Evolutionary conservation across 495 filamentous ascomycete species (phyloP).

Genomic region (Penicillium salamii): DNA sequence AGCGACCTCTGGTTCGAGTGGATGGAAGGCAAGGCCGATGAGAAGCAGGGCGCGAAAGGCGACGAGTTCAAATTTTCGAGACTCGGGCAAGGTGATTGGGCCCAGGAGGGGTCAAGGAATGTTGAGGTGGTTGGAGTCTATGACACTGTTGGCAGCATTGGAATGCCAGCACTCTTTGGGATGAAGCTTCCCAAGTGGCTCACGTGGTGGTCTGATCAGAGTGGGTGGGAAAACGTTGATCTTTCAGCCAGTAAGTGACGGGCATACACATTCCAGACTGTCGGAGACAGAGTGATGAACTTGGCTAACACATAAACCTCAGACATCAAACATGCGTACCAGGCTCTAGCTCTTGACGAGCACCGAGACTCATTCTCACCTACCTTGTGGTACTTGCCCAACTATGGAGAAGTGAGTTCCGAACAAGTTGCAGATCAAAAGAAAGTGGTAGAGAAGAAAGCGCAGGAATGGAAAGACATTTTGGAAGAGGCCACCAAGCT

Average conservation of each 20-base stretch:
- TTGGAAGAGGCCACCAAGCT: conserved; percentile 6
- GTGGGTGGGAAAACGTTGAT: not conserved
- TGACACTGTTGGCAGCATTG: conserved; percentile 54
- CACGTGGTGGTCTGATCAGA: not conserved
- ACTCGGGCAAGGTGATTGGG: conserved; percentile 12
- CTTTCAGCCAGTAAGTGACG: conserved; percentile 14
- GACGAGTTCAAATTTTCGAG: conserved; percentile 9
- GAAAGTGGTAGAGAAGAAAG: not conserved
- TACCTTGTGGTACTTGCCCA: conserved; percentile 51
- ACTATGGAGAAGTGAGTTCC: not conserved
- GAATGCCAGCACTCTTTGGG: conserved; percentile 22
- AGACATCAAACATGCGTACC: conserved; percentile 56
- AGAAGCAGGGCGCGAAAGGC: conserved; percentile 17
- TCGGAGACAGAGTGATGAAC: too few relatives aligned
- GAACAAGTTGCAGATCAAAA: conserved; percentile 13
- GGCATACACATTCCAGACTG: too few relatives aligned
- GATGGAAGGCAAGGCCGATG: conserved; percentile 20
- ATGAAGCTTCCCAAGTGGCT: conserved; percentile 12
- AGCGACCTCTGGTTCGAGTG: conserved; percentile 9
- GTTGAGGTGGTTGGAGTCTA: conserved; percentile 57
- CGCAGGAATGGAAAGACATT: conserved; percentile 1
- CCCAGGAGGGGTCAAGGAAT: conserved; percentile 13
- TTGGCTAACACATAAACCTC: conserved; percentile 15
- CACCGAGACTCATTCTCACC: conserved; percentile 50
- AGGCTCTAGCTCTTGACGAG: conserved; percentile 60